Conservation (phyloP, 768 basidiomycete species). For the Podaxis sp. region DNA sequence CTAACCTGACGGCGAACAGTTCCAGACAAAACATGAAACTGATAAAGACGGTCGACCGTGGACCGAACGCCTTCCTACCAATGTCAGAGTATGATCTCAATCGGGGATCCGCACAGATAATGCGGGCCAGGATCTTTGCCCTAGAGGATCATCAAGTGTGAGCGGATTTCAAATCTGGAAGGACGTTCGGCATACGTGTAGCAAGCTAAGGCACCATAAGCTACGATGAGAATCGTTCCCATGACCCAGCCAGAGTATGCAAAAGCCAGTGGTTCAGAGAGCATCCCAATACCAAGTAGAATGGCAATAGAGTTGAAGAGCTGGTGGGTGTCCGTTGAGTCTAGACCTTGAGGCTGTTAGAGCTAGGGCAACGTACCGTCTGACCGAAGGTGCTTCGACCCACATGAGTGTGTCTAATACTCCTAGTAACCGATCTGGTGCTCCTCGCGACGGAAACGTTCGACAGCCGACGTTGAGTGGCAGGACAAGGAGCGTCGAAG, state of each 20-base stretch:
- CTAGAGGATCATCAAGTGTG: conserved; percentile 36
- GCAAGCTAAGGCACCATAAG: conserved; percentile 80
- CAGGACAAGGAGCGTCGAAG: conserved; percentile 24
- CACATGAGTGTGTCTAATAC: conserved; percentile 32
- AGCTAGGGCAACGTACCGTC: conserved; percentile 45
- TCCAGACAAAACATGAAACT: conserved; percentile 83
- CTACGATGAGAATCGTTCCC: conserved; percentile 71
- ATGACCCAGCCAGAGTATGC: conserved; percentile 87
- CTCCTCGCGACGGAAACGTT: conserved; percentile 21
- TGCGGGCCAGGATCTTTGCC: conserved; percentile 80
- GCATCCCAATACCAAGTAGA: conserved; percentile 83
- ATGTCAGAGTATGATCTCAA: conserved; percentile 88
- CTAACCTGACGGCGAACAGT: conserved; percentile 77
- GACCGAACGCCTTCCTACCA: conserved; percentile 85
- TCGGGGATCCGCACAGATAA: conserved; percentile 69
- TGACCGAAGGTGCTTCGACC: conserved; percentile 76
- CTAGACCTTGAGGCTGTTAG: not conserved
- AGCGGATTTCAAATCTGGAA: not conserved
- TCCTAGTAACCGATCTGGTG: conserved; percentile 17
- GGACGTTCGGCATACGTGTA: conserved; percentile 67
- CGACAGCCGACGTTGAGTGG: conserved; percentile 34
- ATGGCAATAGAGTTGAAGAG: conserved; percentile 90
- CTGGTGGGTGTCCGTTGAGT: conserved; percentile 34
- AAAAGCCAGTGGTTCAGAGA: conserved; percentile 89
- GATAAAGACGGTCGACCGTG: conserved; percentile 61